These are phyloP conservation scores for Cantharellus anzutake DNA, from an alignment of 768 basidiomycete genomes.

Conservation along the genomic window DNA sequence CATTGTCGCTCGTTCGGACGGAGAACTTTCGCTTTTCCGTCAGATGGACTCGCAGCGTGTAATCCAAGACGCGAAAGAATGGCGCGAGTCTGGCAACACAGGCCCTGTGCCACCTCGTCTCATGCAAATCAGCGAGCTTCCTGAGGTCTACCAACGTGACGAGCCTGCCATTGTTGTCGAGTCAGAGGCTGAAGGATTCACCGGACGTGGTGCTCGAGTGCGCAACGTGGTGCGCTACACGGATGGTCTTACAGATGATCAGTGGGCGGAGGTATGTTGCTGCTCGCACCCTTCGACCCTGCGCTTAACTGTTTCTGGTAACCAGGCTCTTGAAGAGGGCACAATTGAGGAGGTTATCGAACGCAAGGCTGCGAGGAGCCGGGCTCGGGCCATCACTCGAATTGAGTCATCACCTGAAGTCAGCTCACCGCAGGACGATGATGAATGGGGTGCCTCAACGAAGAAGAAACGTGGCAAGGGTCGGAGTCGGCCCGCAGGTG, in stretches of 20 bases:
- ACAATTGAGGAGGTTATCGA: conserved; percentile 15
- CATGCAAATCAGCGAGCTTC: conserved; percentile 77
- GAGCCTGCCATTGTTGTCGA: conserved; percentile 38
- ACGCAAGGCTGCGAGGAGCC: conserved; percentile 6
- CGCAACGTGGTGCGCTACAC: conserved; percentile 80
- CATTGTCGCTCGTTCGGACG: conserved; percentile 68
- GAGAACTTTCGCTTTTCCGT: conserved; percentile 58
- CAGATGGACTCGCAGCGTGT: conserved; percentile 70
- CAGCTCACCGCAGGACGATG: not conserved
- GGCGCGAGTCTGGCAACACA: conserved; percentile 55
- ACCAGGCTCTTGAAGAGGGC: conserved; percentile 15
- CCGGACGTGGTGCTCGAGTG: conserved; percentile 68
- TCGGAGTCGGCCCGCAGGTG: conserved; percentile 31
- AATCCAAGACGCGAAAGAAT: conserved; percentile 37
- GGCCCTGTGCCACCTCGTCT: conserved; percentile 61
- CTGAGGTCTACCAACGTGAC: conserved; percentile 75
- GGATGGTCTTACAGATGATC: conserved; percentile 85
- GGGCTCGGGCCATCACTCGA: conserved; percentile 1
- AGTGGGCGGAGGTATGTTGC: conserved; percentile 61
- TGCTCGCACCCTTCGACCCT: not conserved
- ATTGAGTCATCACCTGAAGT: not conserved
- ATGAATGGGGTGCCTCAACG: not conserved
- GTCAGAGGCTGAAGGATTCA: conserved; percentile 36
- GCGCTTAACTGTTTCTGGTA: not conserved
- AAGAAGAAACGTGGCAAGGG: conserved; percentile 33